Evolutionary conservation across 78 protist species (phyloP), one percentile per base, ranked within the genome.

Genomic region (Salpingoeca rosetta): DNA sequence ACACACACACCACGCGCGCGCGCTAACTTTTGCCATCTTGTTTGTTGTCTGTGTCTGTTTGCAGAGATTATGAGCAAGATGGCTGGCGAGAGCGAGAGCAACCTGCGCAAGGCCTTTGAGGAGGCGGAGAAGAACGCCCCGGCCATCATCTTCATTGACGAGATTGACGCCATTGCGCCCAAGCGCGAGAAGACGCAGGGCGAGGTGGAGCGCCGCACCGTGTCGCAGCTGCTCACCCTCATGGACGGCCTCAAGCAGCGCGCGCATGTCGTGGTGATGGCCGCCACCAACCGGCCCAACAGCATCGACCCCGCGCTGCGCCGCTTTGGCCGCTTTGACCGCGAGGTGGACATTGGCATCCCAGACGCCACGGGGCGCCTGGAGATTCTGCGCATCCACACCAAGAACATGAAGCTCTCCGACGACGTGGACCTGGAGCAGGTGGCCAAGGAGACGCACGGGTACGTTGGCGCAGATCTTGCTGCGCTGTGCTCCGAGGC

Each of bases 201-300:
- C 79, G 99, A 99, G 90, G 99, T 99, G 44, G 99, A 99, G 93
- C 91, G 98, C 41, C 97, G 99, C 85, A 96, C 98, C 87, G 99
- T 98, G 42, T 97, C 99, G 36, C 99, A 98, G 96, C 93, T 99
- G 75, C 93, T 99, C 56, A 99, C 99, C 28, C 94, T 99, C 45
- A 99, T 99, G 99, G 99, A 98, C 84, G 99, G 99, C 86, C 85
- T 98, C 85, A 99, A 99, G 91, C 44, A 92, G 42, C 95, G 99
- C 76, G 90, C 97, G 27, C 95, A 98, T 44, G 98, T 99, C 45
- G 94, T 99, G 42, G 99, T 99, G 76, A 98, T 99, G 88, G 99
- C 97, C 27, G 99, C 99, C 76, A 99, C 99, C 92, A 99, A 99
- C 93, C 90, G 99, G 25, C 99, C 99, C 82, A 99, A 99, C 91